Base-by-base conservation (phyloP, 1,284 basidiomycete genomes). In the Veloporphyrellus conicus region DNA sequence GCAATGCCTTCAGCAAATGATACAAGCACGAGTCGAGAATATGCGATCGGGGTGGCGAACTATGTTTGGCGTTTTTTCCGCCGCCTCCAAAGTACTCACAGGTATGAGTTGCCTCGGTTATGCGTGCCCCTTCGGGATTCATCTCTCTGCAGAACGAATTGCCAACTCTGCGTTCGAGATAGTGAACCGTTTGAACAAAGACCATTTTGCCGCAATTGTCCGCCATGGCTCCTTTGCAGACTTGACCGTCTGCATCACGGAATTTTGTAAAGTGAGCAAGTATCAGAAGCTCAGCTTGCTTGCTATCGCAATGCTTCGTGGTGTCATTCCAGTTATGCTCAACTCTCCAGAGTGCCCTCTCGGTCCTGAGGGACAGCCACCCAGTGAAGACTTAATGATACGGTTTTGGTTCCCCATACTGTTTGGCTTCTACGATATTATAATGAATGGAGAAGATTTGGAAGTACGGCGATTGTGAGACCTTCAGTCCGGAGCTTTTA, bases 401-500 rank as follows among this genome's bases (percentile, higher is more conserved):
- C 87, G 84, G 61, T 98, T 87, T 70, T 99, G 96, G 96, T 94
- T 92, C 73, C 96, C 96, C 0, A 84, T 94, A 4, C 75, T 99
- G 16, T 96, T 99, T 64, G 87, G 90, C 19, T 98, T 98, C 73
- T 98, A 96, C 71, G 96, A 99, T 68, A 94, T 99, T 52, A 95
- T 99, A 67, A 99, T 99, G 96, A 99, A 97, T 52, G 96, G 93
- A 14, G 97, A 99, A 69, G 96, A 99, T 64, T 74, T 99, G 33
- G 96, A 99, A 79, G 94, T 99, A 49, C 83, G 97, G 54, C 81
- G 93, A 64, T 69, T 93, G 93, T 95, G 64, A 72, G 91, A 78
- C 33, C 42, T 25, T 38, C 7, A 22, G 20, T 33, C 20, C 38
- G 44, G 28, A 19, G 3, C 12, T 34, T 36, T 22, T 6, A 5